phyloP scores from a whole-genome alignment of 805 yeast genomes.

The Kazachstania kunashirensis region DNA sequence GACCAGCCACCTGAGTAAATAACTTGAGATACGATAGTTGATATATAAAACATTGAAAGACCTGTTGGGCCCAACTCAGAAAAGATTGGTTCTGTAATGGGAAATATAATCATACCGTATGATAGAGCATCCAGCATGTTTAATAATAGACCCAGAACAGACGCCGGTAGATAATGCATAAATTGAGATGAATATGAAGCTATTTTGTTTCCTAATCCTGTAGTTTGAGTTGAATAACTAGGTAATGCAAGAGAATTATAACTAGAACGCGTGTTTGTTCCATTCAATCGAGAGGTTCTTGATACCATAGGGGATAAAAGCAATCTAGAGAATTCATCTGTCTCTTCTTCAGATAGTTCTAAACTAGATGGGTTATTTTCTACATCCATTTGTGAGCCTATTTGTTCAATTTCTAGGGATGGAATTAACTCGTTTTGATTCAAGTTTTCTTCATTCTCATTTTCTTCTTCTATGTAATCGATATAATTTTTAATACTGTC shows the following conservation, averaged over 20 bases:
- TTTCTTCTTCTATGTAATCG: slow-evolving; percentile 8
- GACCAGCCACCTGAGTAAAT: slow-evolving; percentile 87
- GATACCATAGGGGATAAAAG: slow-evolving; percentile 12
- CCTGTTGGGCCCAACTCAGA: slow-evolving; percentile 79
- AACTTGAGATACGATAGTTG: slow-evolving; percentile 82
- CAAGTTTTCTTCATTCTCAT: slow-evolving; percentile 1
- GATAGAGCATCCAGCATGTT: slow-evolving; percentile 89
- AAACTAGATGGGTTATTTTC: neutral
- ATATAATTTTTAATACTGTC: slow-evolving; percentile 10
- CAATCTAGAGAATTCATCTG: slow-evolving; percentile 7
- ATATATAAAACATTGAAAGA: slow-evolving; percentile 84
- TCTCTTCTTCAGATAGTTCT: slow-evolving; percentile 3
- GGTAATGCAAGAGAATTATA: neutral
- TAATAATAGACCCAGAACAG: slow-evolving; percentile 70
- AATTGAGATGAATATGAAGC: slow-evolving; percentile 5
- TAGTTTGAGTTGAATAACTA: neutral
- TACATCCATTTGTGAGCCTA: too few relatives aligned
- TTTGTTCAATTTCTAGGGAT: neutral
- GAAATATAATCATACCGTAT: slow-evolving; percentile 96
- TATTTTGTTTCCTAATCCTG: slow-evolving; percentile 2
- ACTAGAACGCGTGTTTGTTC: neutral
- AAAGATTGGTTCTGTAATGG: slow-evolving; percentile 72
- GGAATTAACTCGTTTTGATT: too few relatives aligned
- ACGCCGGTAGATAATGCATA: slow-evolving; percentile 51
- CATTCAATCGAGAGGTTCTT: slow-evolving; percentile 3